A percentile compares a stretch with the other conserved stretches of the same genome.
These are phyloP conservation scores for Zygoascus hellenicus DNA, from an alignment of 1,139 yeast species.

Conservation along the genomic window DNA sequence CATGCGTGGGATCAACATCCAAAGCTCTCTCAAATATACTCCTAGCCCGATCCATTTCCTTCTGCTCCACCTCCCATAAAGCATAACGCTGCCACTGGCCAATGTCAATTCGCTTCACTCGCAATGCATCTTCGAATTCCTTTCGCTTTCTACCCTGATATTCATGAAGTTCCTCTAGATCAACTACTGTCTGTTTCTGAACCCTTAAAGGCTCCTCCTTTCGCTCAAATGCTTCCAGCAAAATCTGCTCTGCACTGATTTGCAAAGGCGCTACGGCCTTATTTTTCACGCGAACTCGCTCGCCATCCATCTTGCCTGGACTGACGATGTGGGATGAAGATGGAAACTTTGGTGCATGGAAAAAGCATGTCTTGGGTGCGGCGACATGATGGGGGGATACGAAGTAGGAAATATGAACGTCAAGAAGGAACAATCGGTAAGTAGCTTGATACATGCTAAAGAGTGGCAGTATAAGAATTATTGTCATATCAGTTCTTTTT, in stretches of 20 bases:
- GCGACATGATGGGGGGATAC: neutral
- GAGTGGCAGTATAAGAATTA: no score
- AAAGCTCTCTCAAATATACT: slow-evolving; percentile 86
- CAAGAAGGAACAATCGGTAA: no score
- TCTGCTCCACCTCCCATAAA: slow-evolving; percentile 75
- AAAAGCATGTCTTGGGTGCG: neutral
- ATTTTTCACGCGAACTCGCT: slow-evolving; percentile 31
- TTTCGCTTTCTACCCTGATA: slow-evolving; percentile 68
- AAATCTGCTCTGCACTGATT: slow-evolving; percentile 51
- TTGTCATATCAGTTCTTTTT: no score
- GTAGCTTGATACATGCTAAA: no score
- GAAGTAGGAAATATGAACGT: no score
- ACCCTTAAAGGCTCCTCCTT: slow-evolving; percentile 40
- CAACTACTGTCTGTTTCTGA: slow-evolving; percentile 52
- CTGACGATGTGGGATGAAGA: neutral
- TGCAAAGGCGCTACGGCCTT: slow-evolving; percentile 46
- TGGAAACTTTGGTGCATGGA: neutral
- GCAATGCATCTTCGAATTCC: slow-evolving; percentile 79
- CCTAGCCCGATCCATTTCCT: slow-evolving; percentile 69
- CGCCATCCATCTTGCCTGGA: neutral
- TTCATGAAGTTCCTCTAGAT: slow-evolving; percentile 72
- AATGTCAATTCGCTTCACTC: slow-evolving; percentile 71
- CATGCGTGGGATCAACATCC: slow-evolving; percentile 63
- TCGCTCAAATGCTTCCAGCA: slow-evolving; percentile 50
- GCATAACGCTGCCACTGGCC: slow-evolving; percentile 95